phyloP scores from a whole-genome alignment of 2,329 filamentous ascomycete species.

The Diaporthe velutina region DNA sequence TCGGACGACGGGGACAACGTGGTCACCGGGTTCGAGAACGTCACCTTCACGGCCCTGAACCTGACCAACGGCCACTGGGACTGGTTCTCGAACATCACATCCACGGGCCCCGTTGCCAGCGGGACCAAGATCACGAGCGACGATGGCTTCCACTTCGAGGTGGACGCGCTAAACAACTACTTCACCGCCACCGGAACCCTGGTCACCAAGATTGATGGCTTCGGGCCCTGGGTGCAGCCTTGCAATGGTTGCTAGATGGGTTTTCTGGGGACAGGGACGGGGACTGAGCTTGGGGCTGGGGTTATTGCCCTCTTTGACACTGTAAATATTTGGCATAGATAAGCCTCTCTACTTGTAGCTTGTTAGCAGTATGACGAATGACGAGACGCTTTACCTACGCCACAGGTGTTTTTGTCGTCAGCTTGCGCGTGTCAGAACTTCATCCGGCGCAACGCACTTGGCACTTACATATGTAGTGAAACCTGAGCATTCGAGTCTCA shows the following conservation, averaged over 20 bases:
- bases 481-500: neutral
- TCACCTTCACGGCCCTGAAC: constrained; percentile 21
- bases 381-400: neutral
- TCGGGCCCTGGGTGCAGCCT: neutral
- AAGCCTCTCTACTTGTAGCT: neutral
- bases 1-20: constrained; percentile 5
- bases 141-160: constrained; percentile 15
- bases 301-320: neutral
- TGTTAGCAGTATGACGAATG: neutral
- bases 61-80: constrained; percentile 20
- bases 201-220: neutral
- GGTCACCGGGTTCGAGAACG: constrained; percentile 11
- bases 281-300: too few relatives aligned
- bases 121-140: constrained; percentile 13
- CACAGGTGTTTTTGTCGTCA: neutral
- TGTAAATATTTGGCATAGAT: neutral
- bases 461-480: neutral
- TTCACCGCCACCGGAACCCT: constrained; percentile 19
- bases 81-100: constrained; percentile 8
- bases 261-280: neutral
- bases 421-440: neutral
- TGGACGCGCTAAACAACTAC: constrained; percentile 6
- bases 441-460: neutral
- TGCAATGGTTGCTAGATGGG: neutral
- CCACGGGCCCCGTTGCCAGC: neutral